Evolutionary conservation across 495 filamentous ascomycete genomes (phyloP), one percentile per base, ranked within the genome.

Genomic region (Pyronema domesticum): DNA sequence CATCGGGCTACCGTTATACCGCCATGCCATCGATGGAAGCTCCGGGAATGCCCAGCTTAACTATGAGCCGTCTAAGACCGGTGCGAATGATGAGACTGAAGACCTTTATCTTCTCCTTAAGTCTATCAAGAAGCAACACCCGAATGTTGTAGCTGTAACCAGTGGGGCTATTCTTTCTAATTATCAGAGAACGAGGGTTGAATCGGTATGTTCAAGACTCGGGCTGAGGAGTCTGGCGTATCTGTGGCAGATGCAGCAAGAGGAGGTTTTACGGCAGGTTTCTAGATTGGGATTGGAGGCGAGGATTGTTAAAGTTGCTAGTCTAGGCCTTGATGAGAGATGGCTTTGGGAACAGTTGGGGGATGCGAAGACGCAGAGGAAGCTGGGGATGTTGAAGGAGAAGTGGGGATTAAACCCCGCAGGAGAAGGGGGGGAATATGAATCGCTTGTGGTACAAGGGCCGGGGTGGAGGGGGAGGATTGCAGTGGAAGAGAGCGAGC

Each of bases 371-470:
- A 69, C 76, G 7, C 71, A 80, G 57, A 68, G 64, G 45, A 71
- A 72, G 49, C 60, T 95, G 33, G 71, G 71, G 37, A 76, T 71
- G 57, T 75, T 75, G 3, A 80, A 91, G 74, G 69, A 69, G 51
- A 73, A 81, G 53, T 95, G 89, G 74, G 76, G 76, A 7, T 71
- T 71, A 33, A 72, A 77, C 61, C 74, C 69, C 46, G 73, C 67
- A 43, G 91, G 93, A 0, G 91, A 96, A 63, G 91, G 91, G 3
- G 91, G 93, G 3, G 91, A 98, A 72, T 98, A 89, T 70, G 91
- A 98, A 74, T 96, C 86, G 17, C 68, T 98, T 18, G 86, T 89
- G 37, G 60, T 96, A 33, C 78, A 86, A 68, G 91, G 88, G 33
- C 89, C 89, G 3, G 55, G 60, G 1, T 69, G 70, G 55, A 81